phyloP scores from a whole-genome alignment of 2,329 filamentous ascomycete species.

The Epichloe sylvatica region DNA sequence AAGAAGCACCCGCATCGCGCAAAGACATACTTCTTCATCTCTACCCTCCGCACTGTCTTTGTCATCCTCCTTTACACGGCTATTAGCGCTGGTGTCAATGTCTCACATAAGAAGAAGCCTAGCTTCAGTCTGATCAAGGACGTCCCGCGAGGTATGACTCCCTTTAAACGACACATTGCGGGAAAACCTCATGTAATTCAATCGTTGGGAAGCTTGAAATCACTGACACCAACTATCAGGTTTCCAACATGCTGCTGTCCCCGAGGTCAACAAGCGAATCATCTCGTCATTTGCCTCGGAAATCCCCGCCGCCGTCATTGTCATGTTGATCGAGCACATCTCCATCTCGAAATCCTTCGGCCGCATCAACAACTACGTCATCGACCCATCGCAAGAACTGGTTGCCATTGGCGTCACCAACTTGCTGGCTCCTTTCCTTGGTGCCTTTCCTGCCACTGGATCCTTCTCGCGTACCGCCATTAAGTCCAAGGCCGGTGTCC shows the following conservation, averaged over 20 bases:
- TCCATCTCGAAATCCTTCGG: conserved; percentile 74
- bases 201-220: not conserved
- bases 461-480: conserved; percentile 87
- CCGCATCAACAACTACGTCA: conserved; percentile 67
- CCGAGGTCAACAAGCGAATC: conserved; percentile 44
- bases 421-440: conserved; percentile 62
- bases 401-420: conserved; percentile 67
- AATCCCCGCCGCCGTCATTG: conserved; percentile 61
- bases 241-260: conserved; percentile 57
- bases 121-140: conserved; percentile 49
- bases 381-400: conserved; percentile 66
- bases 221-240: conserved; percentile 23
- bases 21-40: conserved; percentile 65
- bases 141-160: conserved; percentile 49
- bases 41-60: conserved; percentile 65
- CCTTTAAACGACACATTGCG: not conserved
- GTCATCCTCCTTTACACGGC: conserved; percentile 69
- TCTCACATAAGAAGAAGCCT: conserved; percentile 39
- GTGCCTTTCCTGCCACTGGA: conserved; percentile 73
- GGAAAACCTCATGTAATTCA: not conserved
- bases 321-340: conserved; percentile 68
- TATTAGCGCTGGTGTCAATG: conserved; percentile 59
- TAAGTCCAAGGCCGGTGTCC: conserved; percentile 85
- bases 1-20: conserved; percentile 50
- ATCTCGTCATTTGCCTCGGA: conserved; percentile 50